phyloP scores from a whole-genome alignment of 2,329 filamentous ascomycete species.

The Diplocarpon mali region DNA sequence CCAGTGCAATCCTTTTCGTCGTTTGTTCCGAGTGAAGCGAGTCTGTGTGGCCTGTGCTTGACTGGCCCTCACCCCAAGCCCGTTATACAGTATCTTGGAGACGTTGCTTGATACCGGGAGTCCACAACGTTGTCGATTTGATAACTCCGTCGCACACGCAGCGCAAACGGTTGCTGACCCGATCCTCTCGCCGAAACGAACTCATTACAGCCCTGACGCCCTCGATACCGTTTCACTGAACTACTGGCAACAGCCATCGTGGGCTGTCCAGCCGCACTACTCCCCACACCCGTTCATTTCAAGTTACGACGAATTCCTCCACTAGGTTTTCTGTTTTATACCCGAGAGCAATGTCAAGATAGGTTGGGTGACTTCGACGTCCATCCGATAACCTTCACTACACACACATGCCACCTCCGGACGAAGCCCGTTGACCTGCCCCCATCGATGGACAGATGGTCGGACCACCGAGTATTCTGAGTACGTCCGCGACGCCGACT shows the following conservation, averaged over 20 bases:
- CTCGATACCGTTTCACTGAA: background rate
- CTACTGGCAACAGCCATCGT: background rate
- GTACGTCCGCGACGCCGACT: constrained; percentile 41
- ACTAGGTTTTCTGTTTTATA: no score
- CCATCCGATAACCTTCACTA: constrained; percentile 13
- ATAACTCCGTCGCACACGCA: constrained; percentile 6
- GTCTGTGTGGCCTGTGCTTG: constrained; percentile 2
- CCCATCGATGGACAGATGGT: constrained; percentile 28
- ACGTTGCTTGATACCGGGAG: constrained; percentile 9
- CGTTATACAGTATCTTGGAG: constrained; percentile 1
- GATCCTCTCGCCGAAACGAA: background rate
- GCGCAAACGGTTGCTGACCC: background rate
- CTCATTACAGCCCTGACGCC: background rate
- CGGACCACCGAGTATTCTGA: constrained; percentile 36
- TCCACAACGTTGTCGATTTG: background rate
- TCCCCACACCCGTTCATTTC: background rate
- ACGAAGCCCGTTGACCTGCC: constrained; percentile 19
- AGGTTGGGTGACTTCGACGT: constrained; percentile 16
- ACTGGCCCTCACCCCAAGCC: background rate
- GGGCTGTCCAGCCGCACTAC: constrained; percentile 1
- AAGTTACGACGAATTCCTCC: no score
- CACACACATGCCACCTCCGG: constrained; percentile 25
- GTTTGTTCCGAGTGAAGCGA: background rate
- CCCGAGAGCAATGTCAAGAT: background rate
- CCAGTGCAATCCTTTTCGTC: no score